Percentiles rank a stretch among this genome's conserved stretches.
These are phyloP conservation scores for Pleurotus sapidus DNA, from an alignment of 768 basidiomycete species.

Conservation along the genomic window DNA sequence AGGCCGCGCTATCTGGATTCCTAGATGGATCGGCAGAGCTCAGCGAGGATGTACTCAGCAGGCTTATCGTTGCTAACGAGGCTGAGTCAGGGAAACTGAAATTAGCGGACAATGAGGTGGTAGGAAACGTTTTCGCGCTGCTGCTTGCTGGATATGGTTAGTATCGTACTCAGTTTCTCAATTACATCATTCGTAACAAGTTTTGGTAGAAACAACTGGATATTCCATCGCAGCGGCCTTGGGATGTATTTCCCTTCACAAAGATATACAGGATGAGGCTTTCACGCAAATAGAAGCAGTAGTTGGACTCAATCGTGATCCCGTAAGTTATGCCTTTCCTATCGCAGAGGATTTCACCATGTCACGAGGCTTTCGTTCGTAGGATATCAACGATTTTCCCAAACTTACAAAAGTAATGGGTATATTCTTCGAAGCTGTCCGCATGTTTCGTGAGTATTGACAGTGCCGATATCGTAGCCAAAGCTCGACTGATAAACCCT, in stretches of 20 bases:
- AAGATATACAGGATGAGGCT: conserved; percentile 46
- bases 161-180: neutral
- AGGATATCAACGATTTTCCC: conserved; percentile 38
- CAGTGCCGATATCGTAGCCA: too few species aligned
- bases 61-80: conserved; percentile 44
- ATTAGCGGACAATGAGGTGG: conserved; percentile 39
- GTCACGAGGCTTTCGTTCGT: neutral
- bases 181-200: neutral
- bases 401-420: conserved; percentile 41
- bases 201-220: conserved; percentile 44
- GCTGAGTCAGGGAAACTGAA: conserved; percentile 34
- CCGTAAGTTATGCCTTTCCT: conserved; percentile 19
- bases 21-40: conserved; percentile 3
- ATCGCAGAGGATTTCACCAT: neutral
- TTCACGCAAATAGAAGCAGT: conserved; percentile 39
- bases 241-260: conserved; percentile 40
- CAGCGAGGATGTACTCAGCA: conserved; percentile 35
- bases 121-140: conserved; percentile 50
- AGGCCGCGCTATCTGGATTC: conserved; percentile 19
- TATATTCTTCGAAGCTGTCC: conserved; percentile 39
- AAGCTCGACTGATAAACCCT: too few species aligned
- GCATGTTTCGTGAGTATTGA: conserved; percentile 40
- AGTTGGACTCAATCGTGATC: conserved; percentile 31
- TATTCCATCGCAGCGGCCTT: conserved; percentile 45
- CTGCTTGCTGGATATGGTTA: conserved; percentile 59